Evolutionary conservation across 164 flowering plant species (phyloP), one percentile per base, ranked within the genome.

Genomic region (Chimonanthus salicifolius): DNA sequence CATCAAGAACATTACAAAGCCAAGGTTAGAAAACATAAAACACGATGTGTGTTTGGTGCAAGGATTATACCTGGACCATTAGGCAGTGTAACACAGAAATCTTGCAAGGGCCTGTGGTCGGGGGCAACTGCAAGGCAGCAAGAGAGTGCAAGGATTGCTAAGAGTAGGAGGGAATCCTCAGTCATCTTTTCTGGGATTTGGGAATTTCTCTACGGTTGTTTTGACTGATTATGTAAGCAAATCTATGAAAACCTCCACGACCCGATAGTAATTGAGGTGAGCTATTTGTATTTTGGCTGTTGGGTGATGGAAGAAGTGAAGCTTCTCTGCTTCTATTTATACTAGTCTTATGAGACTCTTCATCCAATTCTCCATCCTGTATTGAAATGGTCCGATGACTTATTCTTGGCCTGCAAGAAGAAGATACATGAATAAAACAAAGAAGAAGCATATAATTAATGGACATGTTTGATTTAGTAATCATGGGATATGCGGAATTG

Each of bases 61-160:
- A 20, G 21, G 49, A 16, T 7, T 46, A 10, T 68, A 78, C 80
- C 75, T 71, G 69, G 62, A 65, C 75, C 63, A 49, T 21, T 71
- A 5, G 69, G 13, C 7, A 71, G 73, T 11, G 78, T 76, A 44
- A 75, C 68, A 16, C 81, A 79, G 65, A 79, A 79, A 76, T 76
- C 78, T 60, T 79, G 78, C 62, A 79, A 49, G 45, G 78, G 81
- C 65, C 76, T 76, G 15, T 73, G 78, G 43, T 75, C 78, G 66
- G 50, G 73, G 11, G 76, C 76, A 47, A 58, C 10, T 46, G 65
- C 74, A 9, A 79, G 65, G 64, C 64, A 21, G 58, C 43, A 70
- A 68, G 74, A 21, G 43, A 72, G 13, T 58, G 68, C 76, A 49
- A 79, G 45, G 7, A 79, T 5, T 58, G 64, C 18, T 64, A 76